Percentiles rank a stretch among this genome's conserved stretches.
These are phyloP conservation scores for Andrographis paniculata DNA, from an alignment of 305 asterid genomes.

Conservation along the genomic window DNA sequence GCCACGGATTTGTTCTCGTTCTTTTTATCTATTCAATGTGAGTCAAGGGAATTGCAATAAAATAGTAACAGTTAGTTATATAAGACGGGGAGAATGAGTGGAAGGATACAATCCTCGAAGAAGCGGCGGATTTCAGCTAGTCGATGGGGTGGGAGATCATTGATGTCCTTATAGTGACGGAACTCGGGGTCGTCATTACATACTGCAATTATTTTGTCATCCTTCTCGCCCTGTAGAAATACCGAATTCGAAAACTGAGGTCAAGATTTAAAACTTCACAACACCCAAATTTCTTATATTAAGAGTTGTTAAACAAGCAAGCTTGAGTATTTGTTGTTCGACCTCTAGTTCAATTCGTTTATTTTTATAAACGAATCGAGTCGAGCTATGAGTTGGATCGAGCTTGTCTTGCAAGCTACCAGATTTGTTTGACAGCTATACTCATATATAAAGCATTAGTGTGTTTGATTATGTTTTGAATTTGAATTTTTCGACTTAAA, in stretches of 20 bases:
- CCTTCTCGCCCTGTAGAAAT: constrained; percentile 70
- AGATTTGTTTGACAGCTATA: no score
- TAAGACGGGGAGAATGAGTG: not conserved
- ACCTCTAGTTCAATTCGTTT: no score
- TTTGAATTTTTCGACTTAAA: no score
- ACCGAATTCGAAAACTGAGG: not conserved
- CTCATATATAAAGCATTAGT: no score
- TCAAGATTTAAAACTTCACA: no score
- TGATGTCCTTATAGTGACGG: constrained; percentile 62
- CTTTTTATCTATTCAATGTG: constrained; percentile 50
- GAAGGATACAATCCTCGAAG: constrained; percentile 87
- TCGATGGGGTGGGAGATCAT: constrained; percentile 77
- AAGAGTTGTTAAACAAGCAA: no score
- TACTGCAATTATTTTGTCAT: constrained; percentile 83
- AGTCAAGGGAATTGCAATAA: constrained; percentile 27
- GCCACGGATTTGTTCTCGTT: constrained; percentile 77
- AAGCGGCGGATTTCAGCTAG: constrained; percentile 94
- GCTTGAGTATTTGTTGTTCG: no score
- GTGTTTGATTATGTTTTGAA: no score
- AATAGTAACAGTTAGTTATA: not conserved
- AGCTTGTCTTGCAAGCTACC: no score
- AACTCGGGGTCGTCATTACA: constrained; percentile 92
- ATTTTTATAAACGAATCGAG: no score
- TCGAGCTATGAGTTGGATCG: no score
- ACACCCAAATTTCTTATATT: no score